Base-by-base conservation (phyloP, 2,329 filamentous ascomycete species). In the Biscogniauxia marginata region DNA sequence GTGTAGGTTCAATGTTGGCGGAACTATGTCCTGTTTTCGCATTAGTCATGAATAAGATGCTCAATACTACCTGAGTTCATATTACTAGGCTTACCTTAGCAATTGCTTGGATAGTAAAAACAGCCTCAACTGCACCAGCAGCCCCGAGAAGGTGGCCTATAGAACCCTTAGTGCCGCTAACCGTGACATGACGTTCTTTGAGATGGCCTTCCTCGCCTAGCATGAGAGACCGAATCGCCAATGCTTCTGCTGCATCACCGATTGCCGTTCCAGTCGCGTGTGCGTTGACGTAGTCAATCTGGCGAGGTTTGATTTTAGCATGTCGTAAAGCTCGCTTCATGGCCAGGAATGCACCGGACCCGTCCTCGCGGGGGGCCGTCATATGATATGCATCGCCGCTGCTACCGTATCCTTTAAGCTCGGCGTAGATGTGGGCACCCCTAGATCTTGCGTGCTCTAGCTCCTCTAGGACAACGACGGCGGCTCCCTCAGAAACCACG, bases 101-200 rank as follows among this genome's bases (percentile, higher is more conserved):
- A 45, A 98, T 84, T 7, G 91, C 86, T 57, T 97, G 76, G 20
- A 96, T 81, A 1, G 90, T 85, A 70, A 97, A 96, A 2, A 97
- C 77, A 1, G 93, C 90, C 72, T 99, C 95, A 9, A 97, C 83
- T 4, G 93, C 91, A 3, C 95, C 95, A 2, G 95, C 90, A 39
- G 93, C 95, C 13, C 95, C 95, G 4, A 99, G 80, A 5, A 99
- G 77, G 79, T 99, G 95, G 0, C 95, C 95, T 51, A 96, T 81
- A 3, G 95, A 91, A 6, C 93, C 93, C 72, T 99, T 99, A 0
- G 93, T 96, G 73, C 95, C 93, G 71, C 93, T 96, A 19, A 97
- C 83, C 46, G 92, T 91, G 53, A 98, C 82, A 7, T 90, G 75
- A 2, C 77, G 75, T 44, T 89, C 82, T 1, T 75, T 77, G 1